Base-by-base conservation (phyloP, 2,329 filamentous ascomycete species). In the Fusarium continuum region DNA sequence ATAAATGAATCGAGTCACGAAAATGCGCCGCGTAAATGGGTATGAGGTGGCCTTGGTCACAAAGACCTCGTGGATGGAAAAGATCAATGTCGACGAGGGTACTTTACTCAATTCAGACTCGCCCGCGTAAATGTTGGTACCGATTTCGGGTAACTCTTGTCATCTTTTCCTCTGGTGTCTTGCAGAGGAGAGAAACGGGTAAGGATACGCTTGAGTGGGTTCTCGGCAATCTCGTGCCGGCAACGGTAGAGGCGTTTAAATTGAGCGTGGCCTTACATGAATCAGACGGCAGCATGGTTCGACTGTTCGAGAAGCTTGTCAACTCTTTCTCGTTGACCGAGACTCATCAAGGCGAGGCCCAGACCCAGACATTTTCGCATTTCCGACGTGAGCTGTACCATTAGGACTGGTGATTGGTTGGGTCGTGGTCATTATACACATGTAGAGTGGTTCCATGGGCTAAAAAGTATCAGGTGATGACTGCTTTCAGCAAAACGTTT, bases 201-300 rank as follows among this genome's bases (percentile, higher is more conserved):
- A 52, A 14, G 25, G 47, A 59, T 45, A 31, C 20, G 13, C 20
- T 17, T 40, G 17, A 31, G 62, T 65, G 62, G 58, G 43, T 51
- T 55, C 53, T 64, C 62, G 62, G 62, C 58, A 65, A 64, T 65
- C 62, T 65, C 58, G 46, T 65, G 57, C 62, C 62, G 62, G 40
- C 26, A 45, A 48, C 49, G 49, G 46, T 48, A 57, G 29, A 61
- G 41, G 36, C 40, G 45, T 47, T 29, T 38, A 6, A 29, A 31
- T 5, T 45, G 34, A 35, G 44, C 32, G 25, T 53, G 34, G 35
- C 44, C 26, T 29, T 38, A 16, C 59, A 61, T 52, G 50, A 57
- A 65, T 54, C 56, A 58, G 40, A 47, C 22, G 25, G 16, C 16
- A 31, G 8, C 31, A 17, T 54, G 39, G 45, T 62, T 62, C 59